Percentiles rank a stretch among this genome's conserved stretches.
phyloP scores from a whole-genome alignment of 2,329 filamentous ascomycete species.

The Ophiocordyceps camponoti-saundersi region DNA sequence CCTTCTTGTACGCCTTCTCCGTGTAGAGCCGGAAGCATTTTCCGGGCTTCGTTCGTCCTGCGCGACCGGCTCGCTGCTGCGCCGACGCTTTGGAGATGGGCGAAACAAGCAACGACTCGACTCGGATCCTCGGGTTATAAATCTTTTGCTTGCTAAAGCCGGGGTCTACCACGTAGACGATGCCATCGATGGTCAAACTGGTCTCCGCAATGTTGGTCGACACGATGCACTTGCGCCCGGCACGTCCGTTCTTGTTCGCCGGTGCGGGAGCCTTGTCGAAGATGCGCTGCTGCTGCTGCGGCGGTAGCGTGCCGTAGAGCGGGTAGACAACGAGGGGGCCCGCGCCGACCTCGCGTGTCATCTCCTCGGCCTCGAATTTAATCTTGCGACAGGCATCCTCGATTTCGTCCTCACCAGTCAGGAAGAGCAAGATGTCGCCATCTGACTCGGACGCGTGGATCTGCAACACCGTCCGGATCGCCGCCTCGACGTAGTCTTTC shows the following conservation, averaged over 20 bases:
- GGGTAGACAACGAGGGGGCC: conserved; percentile 84
- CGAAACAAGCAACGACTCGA: conserved; percentile 93
- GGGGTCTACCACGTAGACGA: conserved; percentile 97
- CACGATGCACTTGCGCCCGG: conserved; percentile 86
- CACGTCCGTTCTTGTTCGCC: conserved; percentile 55
- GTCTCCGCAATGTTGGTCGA: conserved; percentile 98
- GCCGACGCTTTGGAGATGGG: conserved; percentile 96
- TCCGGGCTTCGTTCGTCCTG: conserved; percentile 92
- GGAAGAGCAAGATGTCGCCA: conserved; percentile 83
- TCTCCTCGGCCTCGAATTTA: conserved; percentile 73
- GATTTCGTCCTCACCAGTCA: conserved; percentile 97
- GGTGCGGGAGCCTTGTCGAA: conserved; percentile 77
- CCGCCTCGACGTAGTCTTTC: conserved; percentile 90
- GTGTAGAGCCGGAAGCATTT: conserved; percentile 98
- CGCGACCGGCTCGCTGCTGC: conserved; percentile 95
- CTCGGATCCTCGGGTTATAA: conserved; percentile 90
- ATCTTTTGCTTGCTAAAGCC: conserved; percentile 99
- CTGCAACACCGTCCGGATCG: conserved; percentile 84
- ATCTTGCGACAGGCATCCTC: conserved; percentile 94
- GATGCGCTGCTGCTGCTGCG: conserved; percentile 84
- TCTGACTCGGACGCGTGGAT: conserved; percentile 88
- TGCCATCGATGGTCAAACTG: conserved; percentile 92
- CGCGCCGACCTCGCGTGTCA: conserved; percentile 78
- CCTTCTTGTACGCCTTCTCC: conserved; percentile 89
- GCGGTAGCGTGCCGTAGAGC: conserved; percentile 84